A percentile compares a stretch with the other conserved stretches of the same genome.
phyloP scores from a whole-genome alignment of 306 rosid species.

The Corylus heterophylla region DNA sequence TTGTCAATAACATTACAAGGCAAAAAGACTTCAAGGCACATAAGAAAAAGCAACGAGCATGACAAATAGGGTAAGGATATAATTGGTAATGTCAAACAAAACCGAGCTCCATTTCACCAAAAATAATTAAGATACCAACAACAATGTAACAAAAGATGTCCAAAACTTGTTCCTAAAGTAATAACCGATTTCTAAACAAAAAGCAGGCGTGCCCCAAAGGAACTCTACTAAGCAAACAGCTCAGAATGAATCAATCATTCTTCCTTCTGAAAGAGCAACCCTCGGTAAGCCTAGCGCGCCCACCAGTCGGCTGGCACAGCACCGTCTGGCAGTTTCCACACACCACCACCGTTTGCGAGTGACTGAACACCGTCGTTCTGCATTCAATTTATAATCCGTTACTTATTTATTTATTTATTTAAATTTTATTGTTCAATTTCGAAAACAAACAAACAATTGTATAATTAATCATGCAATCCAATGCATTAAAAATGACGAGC shows the following conservation, averaged over 20 bases:
- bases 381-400: background rate
- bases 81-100: conserved; percentile 8
- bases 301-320: conserved; percentile 56
- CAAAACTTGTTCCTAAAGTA: conserved; percentile 8
- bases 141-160: background rate
- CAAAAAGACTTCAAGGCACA: background rate
- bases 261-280: conserved; percentile 53
- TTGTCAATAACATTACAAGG: background rate
- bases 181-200: background rate
- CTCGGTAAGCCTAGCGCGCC: conserved; percentile 49
- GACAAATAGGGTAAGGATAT: background rate
- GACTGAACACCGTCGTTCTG: conserved; percentile 55
- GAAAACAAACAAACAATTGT: background rate
- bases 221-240: background rate
- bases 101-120: background rate
- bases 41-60: background rate
- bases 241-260: conserved; percentile 34
- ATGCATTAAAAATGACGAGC: background rate
- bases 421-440: background rate
- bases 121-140: background rate
- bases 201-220: background rate
- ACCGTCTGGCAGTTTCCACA: conserved; percentile 55
- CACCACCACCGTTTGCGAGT: conserved; percentile 51
- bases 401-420: too few species aligned
- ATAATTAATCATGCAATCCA: background rate